phyloP scores from a whole-genome alignment of 169 alveolate species.

The Plasmodium cynomolgi region DNA sequence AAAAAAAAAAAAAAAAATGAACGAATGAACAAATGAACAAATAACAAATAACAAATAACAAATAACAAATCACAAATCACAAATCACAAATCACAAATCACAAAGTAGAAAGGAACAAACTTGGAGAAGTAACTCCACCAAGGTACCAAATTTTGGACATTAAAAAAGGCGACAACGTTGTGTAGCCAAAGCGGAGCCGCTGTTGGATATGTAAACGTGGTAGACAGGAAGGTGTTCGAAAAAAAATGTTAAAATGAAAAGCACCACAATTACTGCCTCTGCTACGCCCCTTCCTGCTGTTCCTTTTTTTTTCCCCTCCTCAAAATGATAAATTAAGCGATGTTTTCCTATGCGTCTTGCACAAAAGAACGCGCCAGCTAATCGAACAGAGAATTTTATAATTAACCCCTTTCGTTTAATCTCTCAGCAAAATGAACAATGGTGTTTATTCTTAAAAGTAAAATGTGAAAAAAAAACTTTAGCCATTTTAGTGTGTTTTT shows the following conservation, averaged over 20 bases:
- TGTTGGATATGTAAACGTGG: not conserved
- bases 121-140: not conserved
- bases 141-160: not conserved
- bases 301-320: not conserved
- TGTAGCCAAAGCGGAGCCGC: not conserved
- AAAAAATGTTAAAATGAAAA: not conserved
- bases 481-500: not conserved
- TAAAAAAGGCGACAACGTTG: not conserved
- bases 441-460: not conserved
- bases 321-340: not conserved
- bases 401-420: not conserved
- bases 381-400: not conserved
- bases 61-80: not conserved
- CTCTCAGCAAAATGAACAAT: not conserved
- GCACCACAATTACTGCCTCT: not conserved
- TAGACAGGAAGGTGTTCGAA: not conserved
- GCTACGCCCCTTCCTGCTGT: not conserved
- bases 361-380: not conserved
- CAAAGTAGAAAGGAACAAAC: not conserved
- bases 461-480: not conserved
- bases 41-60: not conserved
- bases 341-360: not conserved
- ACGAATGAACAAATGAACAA: not conserved
- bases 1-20: not conserved
- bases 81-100: not conserved